Conservation (phyloP, 345 rosid genomes). For the Microcos paniculata region DNA sequence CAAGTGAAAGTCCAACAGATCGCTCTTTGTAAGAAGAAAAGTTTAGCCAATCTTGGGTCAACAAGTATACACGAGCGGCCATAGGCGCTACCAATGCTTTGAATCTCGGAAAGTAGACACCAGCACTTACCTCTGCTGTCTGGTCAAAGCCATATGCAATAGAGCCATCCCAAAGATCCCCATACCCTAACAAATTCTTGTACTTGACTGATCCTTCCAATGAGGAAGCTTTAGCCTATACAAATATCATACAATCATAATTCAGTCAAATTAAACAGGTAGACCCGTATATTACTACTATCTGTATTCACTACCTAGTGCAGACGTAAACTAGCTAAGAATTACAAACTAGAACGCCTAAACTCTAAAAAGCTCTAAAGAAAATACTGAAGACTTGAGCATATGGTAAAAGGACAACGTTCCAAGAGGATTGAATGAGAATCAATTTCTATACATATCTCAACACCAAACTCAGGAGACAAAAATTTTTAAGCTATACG, state of each 20-base stretch:
- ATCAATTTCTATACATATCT: background rate
- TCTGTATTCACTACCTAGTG: background rate
- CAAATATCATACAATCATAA: constrained; percentile 18
- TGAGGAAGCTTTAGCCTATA: constrained; percentile 80
- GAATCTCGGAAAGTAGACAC: constrained; percentile 75
- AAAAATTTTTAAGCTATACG: background rate
- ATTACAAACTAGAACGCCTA: background rate
- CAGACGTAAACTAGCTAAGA: background rate
- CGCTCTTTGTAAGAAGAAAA: constrained; percentile 82
- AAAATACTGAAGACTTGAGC: background rate
- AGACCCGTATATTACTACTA: background rate
- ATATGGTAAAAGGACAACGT: background rate
- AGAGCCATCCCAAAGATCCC: constrained; percentile 92
- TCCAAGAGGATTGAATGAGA: background rate
- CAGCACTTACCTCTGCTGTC: constrained; percentile 78
- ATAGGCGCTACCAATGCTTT: constrained; percentile 55
- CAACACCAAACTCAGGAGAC: background rate
- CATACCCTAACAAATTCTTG: constrained; percentile 84
- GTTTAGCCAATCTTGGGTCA: constrained; percentile 83
- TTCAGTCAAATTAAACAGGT: background rate
- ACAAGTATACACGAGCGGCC: constrained; percentile 65
- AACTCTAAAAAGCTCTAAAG: background rate
- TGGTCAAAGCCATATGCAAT: constrained; percentile 78
- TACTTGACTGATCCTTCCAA: constrained; percentile 78
- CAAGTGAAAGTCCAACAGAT: constrained; percentile 83